A percentile compares a stretch with the other conserved stretches of the same genome.
phyloP scores from a whole-genome alignment of 305 asterid species.

The Plantago coronopus region DNA sequence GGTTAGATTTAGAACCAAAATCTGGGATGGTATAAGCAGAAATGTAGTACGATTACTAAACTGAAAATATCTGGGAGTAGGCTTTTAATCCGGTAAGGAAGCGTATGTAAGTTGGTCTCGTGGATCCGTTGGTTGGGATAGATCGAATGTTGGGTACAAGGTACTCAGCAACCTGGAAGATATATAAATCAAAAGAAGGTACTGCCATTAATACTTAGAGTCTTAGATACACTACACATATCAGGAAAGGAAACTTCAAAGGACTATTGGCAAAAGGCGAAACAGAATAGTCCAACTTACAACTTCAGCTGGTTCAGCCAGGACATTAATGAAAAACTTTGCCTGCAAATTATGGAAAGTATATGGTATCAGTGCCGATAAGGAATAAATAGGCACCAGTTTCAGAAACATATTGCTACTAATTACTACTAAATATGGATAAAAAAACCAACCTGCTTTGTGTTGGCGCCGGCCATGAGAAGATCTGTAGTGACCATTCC shows the following conservation, averaged over 20 bases:
- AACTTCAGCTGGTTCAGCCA: slow-evolving; percentile 96
- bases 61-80: slow-evolving; percentile 89
- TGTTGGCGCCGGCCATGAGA: slow-evolving; percentile 90
- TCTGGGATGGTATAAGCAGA: not conserved
- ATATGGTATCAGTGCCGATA: not conserved
- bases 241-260: too few species aligned
- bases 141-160: slow-evolving; percentile 80
- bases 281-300: slow-evolving; percentile 32
- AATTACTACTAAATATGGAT: not conserved
- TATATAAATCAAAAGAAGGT: not conserved
- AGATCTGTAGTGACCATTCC: slow-evolving; percentile 99
- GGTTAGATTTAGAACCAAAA: slow-evolving; percentile 14
- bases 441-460: slow-evolving; percentile 64
- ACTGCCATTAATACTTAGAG: slow-evolving; percentile 6
- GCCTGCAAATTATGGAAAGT: slow-evolving; percentile 50
- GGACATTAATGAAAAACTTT: slow-evolving; percentile 87
- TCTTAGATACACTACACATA: too few species aligned
- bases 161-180: slow-evolving; percentile 71
- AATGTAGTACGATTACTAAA: slow-evolving; percentile 30
- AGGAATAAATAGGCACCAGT: slow-evolving; percentile 4
- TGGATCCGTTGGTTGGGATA: slow-evolving; percentile 63
- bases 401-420: too few species aligned
- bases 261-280: not conserved
- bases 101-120: slow-evolving; percentile 83
- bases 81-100: slow-evolving; percentile 93